Evolutionary conservation across 2,329 filamentous ascomycete genomes (phyloP), one percentile per base, ranked within the genome.

Genomic region (Cercospora zeina): DNA sequence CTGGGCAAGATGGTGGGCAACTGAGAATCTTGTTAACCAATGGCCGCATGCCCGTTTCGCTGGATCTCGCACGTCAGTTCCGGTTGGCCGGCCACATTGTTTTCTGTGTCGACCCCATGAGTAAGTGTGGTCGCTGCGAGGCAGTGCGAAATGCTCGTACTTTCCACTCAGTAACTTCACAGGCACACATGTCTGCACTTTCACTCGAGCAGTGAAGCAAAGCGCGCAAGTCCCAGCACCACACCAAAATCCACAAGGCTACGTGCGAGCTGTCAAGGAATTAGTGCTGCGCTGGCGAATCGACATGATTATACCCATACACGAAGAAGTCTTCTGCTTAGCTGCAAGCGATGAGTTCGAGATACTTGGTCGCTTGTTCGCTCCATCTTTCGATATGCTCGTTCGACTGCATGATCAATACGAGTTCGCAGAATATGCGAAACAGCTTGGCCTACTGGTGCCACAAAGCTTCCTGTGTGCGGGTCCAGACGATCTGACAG

Each of bases 311-410:
- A 54, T 74, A 39, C 72, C 71, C 1, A 67, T 75, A 34, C 71
- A 75, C 59, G 71, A 74, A 49, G 73, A 74, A 58, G 69, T 72
- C 14, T 73, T 74, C 64, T 70, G 67, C 59, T 68, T 74, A 13
- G 68, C 72, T 2, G 67, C 68, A 30, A 66, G 66, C 56, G 61
- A 59, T 1, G 69, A 73, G 36, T 54, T 53, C 0, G 65, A 67
- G 27, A 72, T 72, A n/a, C 33, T 72, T 9, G 47, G 57, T 10
- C 60, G 68, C 31, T 60, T 75, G 11, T 66, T 74, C 42, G 72
- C 72, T 19, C 71, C 71, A 16, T 60, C 66, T 7, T 70, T 71
- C 36, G 58, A 67, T 4, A 64, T 69, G 1, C 63, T 74, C 2
- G 51, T 73, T 11, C 62, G 65, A 36, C 65, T 73, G n/a, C 72